Evolutionary conservation across 768 basidiomycete species (phyloP), one percentile per base, ranked within the genome.

Genomic region (Psilocybe sp.): DNA sequence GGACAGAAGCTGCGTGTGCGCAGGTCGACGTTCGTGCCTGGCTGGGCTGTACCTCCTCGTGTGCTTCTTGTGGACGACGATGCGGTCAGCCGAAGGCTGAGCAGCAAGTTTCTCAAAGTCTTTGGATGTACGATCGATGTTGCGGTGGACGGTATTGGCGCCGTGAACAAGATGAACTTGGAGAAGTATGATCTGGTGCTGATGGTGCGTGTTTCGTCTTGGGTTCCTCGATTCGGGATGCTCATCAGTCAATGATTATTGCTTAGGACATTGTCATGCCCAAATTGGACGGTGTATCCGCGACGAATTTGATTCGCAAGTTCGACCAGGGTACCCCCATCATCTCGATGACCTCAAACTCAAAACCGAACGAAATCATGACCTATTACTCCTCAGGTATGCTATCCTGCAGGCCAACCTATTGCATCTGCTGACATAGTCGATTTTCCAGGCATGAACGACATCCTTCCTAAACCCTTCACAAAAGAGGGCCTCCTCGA

Each of bases 301-400:
- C 96, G 9, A 98, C 96, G 34, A 92, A 85, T 50, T 68, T 98
- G 59, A 97, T 98, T 58, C 79, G 96, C 14, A 91, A 94, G 70
- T 98, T 98, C 64, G 94, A 98, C 70, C 83, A 85, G 50, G 87
- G 86, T 73, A 97, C 95, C 37, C 96, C 96, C 4, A 98, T 98
- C 65, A 97, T 98, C 56, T 96, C 93, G 18, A 98, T 98, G 96
- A 98, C 95, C 46, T 87, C 85, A 61, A 96, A 94, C 66, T 92
- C 90, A 47, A 89, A 92, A 59, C 93, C 94, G 20, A 87, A 88
- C 68, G 89, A 96, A 67, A 87, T 96, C 54, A 85, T 95, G 82
- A 90, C 85, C 7, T 96, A 95, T 62, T 89, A 87, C 65, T 84
- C 86, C 23, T 85, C 85, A 37, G 89, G 81, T 76, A 35, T 36